Percentiles rank a stretch among this genome's conserved stretches.
These are phyloP conservation scores for Citeromyces hawaiiensis DNA, from an alignment of 1,139 yeast genomes.

Conservation along the genomic window DNA sequence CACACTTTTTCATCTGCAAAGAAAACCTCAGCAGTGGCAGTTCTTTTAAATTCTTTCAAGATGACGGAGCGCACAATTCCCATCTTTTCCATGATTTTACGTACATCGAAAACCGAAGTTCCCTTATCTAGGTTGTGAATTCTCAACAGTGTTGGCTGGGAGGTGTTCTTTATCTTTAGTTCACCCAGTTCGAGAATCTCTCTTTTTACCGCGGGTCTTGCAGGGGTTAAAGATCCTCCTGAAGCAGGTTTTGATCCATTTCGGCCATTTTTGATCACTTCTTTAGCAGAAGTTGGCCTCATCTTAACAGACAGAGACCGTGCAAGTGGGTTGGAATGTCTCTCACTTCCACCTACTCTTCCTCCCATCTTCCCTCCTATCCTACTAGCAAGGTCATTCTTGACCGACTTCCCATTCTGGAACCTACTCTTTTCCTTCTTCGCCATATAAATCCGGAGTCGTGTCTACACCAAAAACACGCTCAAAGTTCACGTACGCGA, in stretches of 20 bases:
- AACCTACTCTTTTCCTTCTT: not conserved
- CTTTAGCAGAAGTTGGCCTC: too few species aligned
- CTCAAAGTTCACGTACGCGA: conserved; percentile 2
- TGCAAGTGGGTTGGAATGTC: not conserved
- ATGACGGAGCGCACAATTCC: conserved; percentile 7
- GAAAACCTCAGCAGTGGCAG: conserved; percentile 12
- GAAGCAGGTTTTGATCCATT: not conserved
- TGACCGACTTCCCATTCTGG: not conserved
- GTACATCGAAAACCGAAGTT: conserved; percentile 9
- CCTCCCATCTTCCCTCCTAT: conserved; percentile 1
- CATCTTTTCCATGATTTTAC: conserved; percentile 6
- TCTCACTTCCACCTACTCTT: not conserved
- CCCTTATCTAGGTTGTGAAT: conserved; percentile 9
- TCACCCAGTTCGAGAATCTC: not conserved
- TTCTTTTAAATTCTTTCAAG: conserved; percentile 4
- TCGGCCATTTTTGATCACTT: too few species aligned
- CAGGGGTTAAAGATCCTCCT: too few species aligned
- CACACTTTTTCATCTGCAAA: conserved; percentile 8
- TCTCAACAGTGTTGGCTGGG: conserved; percentile 10
- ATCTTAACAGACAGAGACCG: not conserved
- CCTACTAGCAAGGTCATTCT: conserved; percentile 1
- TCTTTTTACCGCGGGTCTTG: too few species aligned
- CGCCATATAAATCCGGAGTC: not conserved
- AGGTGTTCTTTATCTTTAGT: not conserved
- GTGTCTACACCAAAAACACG: not conserved